Evolutionary conservation across 352 stramenopile genomes (phyloP).

Genomic region (Hyaloperonospora brassicae): DNA sequence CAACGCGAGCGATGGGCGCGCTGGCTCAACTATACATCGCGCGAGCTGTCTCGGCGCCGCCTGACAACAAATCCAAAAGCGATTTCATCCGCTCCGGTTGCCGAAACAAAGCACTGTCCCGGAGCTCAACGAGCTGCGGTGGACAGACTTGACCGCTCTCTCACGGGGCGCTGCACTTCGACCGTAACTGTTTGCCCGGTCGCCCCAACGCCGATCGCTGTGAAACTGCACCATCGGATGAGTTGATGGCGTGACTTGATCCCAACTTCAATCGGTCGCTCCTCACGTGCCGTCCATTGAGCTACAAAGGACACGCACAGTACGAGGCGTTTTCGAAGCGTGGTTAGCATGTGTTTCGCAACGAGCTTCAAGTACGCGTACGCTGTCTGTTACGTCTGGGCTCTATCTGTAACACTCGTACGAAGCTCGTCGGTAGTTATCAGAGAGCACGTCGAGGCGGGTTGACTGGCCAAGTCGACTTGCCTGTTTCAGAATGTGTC

Average conservation of each 20-base stretch:
- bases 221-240: slow-evolving; percentile 24
- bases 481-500: no score
- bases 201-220: slow-evolving; percentile 11
- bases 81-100: slow-evolving; percentile 37
- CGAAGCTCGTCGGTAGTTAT: no score
- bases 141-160: slow-evolving; percentile 47
- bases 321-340: slow-evolving; percentile 2
- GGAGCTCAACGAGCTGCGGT: slow-evolving; percentile 51
- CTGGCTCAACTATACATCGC: no score
- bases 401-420: background rate
- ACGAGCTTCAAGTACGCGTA: slow-evolving; percentile 11
- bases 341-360: slow-evolving; percentile 9
- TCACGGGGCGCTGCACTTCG: slow-evolving; percentile 33
- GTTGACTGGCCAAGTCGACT: no score
- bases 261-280: background rate
- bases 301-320: slow-evolving; percentile 3
- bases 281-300: background rate
- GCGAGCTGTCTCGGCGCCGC: no score
- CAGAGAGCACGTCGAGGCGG: no score
- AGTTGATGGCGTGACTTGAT: background rate
- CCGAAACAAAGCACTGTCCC: slow-evolving; percentile 33
- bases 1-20: no score
- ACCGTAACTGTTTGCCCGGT: slow-evolving; percentile 6
- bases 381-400: slow-evolving; percentile 3
- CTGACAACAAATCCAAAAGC: slow-evolving; percentile 38